phyloP scores from a whole-genome alignment of 2,329 filamentous ascomycete genomes.

The Trichophyton schoenleinii region DNA sequence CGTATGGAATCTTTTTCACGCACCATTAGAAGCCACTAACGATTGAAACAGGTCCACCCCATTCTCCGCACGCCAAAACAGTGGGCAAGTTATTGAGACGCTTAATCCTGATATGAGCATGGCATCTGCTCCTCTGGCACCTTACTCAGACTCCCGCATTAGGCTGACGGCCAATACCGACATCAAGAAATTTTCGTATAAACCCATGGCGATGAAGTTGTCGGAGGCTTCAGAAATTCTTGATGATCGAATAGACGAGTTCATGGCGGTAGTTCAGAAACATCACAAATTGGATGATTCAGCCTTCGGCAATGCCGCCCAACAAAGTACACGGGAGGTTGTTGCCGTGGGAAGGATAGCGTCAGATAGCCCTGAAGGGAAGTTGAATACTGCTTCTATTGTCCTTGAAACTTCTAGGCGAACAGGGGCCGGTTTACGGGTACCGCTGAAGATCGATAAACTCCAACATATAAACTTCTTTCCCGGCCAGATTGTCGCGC shows the following conservation, averaged over 20 bases:
- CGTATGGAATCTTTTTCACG: background rate
- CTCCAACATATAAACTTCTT: slow-evolving; percentile 70
- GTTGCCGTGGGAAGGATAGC: slow-evolving; percentile 86
- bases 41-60: slow-evolving; percentile 33
- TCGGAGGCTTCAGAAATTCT: slow-evolving; percentile 86
- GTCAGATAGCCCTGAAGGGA: slow-evolving; percentile 74
- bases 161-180: slow-evolving; percentile 79
- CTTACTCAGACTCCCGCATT: slow-evolving; percentile 63
- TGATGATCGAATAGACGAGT: slow-evolving; percentile 90
- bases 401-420: slow-evolving; percentile 79
- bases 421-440: slow-evolving; percentile 66
- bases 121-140: slow-evolving; percentile 57
- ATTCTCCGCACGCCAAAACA: slow-evolving; percentile 64
- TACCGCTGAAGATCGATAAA: slow-evolving; percentile 64
- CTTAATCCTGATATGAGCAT: slow-evolving; percentile 63
- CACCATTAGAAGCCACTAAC: slow-evolving; percentile 8
- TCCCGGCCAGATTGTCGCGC: slow-evolving; percentile 82
- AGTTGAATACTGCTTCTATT: slow-evolving; percentile 70
- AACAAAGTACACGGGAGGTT: slow-evolving; percentile 72
- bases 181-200: slow-evolving; percentile 80
- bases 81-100: slow-evolving; percentile 70
- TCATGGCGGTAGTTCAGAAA: slow-evolving; percentile 59
- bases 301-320: slow-evolving; percentile 75
- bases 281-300: slow-evolving; percentile 64
- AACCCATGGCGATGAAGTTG: slow-evolving; percentile 86